Conservation (phyloP, 306 rosid genomes). For the Myrica gale region DNA sequence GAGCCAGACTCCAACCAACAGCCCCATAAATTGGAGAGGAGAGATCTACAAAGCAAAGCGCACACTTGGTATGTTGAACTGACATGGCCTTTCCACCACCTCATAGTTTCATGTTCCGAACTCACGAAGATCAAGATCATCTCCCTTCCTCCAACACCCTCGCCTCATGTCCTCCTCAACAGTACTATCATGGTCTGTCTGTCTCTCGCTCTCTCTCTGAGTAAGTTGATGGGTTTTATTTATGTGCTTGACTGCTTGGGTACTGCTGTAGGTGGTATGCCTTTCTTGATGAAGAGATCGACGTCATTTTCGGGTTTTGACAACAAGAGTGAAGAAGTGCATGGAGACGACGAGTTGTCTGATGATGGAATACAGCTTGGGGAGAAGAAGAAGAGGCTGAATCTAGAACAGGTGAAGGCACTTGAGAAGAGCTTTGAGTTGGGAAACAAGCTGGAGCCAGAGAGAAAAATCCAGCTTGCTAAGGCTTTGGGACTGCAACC, state of each 20-base stretch:
- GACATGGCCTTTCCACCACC: slow-evolving; percentile 69
- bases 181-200: slow-evolving; percentile 50
- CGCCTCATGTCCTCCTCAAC: slow-evolving; percentile 60
- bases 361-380: slow-evolving; percentile 85
- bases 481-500: slow-evolving; percentile 83
- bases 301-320: slow-evolving; percentile 80
- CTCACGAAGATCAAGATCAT: slow-evolving; percentile 52
- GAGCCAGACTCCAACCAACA: slow-evolving; percentile 58
- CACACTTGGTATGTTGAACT: slow-evolving; percentile 33
- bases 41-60: slow-evolving; percentile 2
- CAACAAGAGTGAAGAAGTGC: slow-evolving; percentile 42
- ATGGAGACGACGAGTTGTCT: slow-evolving; percentile 70
- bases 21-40: slow-evolving; percentile 27
- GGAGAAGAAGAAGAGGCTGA: slow-evolving; percentile 89
- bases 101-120: slow-evolving; percentile 75
- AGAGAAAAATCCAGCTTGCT: slow-evolving; percentile 80
- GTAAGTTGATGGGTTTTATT: background rate
- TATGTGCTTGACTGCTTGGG: slow-evolving; percentile 4
- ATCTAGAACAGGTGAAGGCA: slow-evolving; percentile 78
- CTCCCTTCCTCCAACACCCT: slow-evolving; percentile 40
- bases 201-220: background rate
- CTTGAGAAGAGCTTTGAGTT: slow-evolving; percentile 91
- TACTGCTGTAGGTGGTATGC: slow-evolving; percentile 41
- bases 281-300: slow-evolving; percentile 79
- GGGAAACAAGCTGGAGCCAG: slow-evolving; percentile 94